A percentile compares a stretch with the other conserved stretches of the same genome.
These are phyloP conservation scores for Exsudoporus frostii DNA, from an alignment of 768 basidiomycete genomes.

Conservation along the genomic window DNA sequence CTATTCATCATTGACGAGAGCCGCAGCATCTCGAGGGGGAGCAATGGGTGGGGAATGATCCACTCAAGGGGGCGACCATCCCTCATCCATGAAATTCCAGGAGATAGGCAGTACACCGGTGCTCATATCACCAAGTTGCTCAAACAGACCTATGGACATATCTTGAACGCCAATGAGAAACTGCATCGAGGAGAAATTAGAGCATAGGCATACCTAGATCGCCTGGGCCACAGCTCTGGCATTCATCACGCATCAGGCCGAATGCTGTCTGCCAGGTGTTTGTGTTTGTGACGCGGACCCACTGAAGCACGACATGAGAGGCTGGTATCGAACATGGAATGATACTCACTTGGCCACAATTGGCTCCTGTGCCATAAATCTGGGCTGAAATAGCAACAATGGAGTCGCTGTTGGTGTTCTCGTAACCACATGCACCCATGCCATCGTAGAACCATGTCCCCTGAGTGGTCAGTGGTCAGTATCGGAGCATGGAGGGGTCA, in stretches of 20 bases:
- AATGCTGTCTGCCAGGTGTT: slow-evolving; percentile 48
- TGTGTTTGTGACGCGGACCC: slow-evolving; percentile 58
- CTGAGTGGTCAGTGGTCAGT: slow-evolving; percentile 33
- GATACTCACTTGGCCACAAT: slow-evolving; percentile 59
- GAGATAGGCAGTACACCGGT: slow-evolving; percentile 50
- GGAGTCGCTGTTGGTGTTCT: slow-evolving; percentile 44
- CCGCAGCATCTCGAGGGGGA: slow-evolving; percentile 5
- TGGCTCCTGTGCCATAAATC: slow-evolving; percentile 51
- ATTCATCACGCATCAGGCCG: slow-evolving; percentile 55
- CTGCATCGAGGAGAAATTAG: not conserved
- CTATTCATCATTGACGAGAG: slow-evolving; percentile 4
- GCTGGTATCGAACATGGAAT: not conserved
- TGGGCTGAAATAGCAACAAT: slow-evolving; percentile 61
- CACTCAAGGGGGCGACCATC: slow-evolving; percentile 40
- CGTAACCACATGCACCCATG: slow-evolving; percentile 61
- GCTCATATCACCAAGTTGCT: slow-evolving; percentile 45
- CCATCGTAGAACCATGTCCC: slow-evolving; percentile 66
- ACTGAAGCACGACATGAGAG: slow-evolving; percentile 37
- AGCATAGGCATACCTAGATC: slow-evolving; percentile 52
- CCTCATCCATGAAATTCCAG: slow-evolving; percentile 59
- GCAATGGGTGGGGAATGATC: not conserved
- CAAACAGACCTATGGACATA: slow-evolving; percentile 62
- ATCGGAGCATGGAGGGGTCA: not conserved
- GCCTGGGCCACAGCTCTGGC: slow-evolving; percentile 47
- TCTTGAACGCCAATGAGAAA: slow-evolving; percentile 39